These are phyloP conservation scores for Aspergillus diversus DNA, from an alignment of 495 filamentous ascomycete genomes.

Conservation along the genomic window DNA sequence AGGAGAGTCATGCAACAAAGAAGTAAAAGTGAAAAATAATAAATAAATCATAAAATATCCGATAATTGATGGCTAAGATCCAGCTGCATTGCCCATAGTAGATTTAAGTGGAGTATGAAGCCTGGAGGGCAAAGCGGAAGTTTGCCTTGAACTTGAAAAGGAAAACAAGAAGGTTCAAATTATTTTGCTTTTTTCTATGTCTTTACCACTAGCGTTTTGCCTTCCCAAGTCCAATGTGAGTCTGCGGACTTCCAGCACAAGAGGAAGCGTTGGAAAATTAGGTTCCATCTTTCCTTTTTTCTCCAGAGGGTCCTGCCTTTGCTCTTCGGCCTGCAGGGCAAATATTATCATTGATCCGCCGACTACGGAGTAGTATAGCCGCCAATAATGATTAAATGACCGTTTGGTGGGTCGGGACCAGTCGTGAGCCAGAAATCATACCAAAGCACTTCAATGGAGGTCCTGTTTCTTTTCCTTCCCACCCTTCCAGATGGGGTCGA, in stretches of 20 bases:
- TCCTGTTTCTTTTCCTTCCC: not conserved
- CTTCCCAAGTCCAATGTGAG: too few relatives aligned
- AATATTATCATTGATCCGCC: constrained; percentile 11
- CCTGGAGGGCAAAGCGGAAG: not conserved
- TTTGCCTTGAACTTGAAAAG: not conserved
- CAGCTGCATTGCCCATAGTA: constrained; percentile 11
- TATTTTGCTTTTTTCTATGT: too few relatives aligned
- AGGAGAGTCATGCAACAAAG: not conserved
- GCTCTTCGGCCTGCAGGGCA: constrained; percentile 1
- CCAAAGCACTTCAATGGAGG: not conserved
- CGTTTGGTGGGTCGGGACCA: constrained; percentile 19
- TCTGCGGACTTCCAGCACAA: too few relatives aligned
- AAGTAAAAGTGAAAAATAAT: not conserved
- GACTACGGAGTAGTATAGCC: not conserved
- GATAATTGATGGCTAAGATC: constrained; percentile 10
- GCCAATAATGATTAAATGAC: constrained; percentile 14
- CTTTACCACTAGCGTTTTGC: too few relatives aligned
- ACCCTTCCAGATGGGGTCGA: not conserved
- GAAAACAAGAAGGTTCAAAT: not conserved
- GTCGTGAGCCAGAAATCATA: constrained; percentile 9
- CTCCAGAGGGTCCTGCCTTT: constrained; percentile 4
- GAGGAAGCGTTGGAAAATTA: not conserved
- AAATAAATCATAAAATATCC: not conserved
- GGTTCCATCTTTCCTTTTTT: constrained; percentile 3
- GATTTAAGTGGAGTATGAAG: constrained; percentile 13